Evolutionary conservation across 179 eudicot genomes (phyloP), one percentile per base, ranked within the genome.

Genomic region (Nepenthes alata): DNA sequence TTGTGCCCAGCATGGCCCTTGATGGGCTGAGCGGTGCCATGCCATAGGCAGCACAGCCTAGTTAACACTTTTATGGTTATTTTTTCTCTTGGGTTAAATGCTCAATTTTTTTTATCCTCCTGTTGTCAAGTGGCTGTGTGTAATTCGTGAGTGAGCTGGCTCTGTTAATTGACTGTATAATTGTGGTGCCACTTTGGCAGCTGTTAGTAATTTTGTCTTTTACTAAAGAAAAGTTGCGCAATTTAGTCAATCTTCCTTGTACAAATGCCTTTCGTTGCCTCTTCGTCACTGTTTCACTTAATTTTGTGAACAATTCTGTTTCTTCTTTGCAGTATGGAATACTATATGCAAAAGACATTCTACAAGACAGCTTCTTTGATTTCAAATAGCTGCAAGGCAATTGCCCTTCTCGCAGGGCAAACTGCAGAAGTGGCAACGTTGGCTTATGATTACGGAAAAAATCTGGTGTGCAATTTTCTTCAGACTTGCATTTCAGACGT

Each of bases 351-450:
- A 55, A 91, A 91, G 81, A 89, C 98, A 66, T 84, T 81, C 74
- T 91, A 70, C 77, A 91, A 91, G 78, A 91, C 98, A 16, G 98
- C 95, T 10, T 89, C 98, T 25, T 73, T 91, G 66, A 86, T 91
- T 59, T 83, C 98, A 64, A 91, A 91, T 77, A 91, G 98, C 76
- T 89, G 89, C 86, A 84, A 91, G 70, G 88, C 98, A 14, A 77
- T 89, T 77, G 98, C 98, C 57, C 88, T 91, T 75, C 95, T 91
- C 61, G 87, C 96, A 36, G 98, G 98, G 62, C 95, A 91, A 72
- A 80, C 96, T 53, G 70, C 95, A 5, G 96, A 91, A 71, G 95
- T 86, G 72, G 84, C 96, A 54, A 75, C 72, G 10, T 60, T 89
- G 73, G 98, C 98, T 47, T 86, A 61, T 70, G 96, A 89, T 16